A percentile compares a stretch with the other conserved stretches of the same genome.
phyloP scores from a whole-genome alignment of 2,329 filamentous ascomycete species.

The Thielaviopsis punctulata region DNA sequence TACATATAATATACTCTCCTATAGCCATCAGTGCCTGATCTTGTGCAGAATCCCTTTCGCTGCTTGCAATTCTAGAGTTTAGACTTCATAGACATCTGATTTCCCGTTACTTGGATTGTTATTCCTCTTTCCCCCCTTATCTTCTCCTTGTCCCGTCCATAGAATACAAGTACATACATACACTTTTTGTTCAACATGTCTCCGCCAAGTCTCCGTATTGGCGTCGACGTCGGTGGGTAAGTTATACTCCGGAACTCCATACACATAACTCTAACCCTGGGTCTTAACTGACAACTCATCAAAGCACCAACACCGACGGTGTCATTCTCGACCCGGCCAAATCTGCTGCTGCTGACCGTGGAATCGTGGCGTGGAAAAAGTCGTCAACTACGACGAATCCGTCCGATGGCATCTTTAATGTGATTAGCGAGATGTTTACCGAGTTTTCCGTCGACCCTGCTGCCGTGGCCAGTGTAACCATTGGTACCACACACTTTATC shows the following conservation, averaged over 20 bases:
- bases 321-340: constrained; percentile 29
- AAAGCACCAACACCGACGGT: constrained; percentile 35
- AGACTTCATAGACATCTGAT: too few relatives aligned
- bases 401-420: constrained; percentile 28
- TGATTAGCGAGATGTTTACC: constrained; percentile 27
- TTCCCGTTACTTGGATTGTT: background rate
- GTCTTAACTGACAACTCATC: background rate
- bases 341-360: background rate
- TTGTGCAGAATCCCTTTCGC: constrained; percentile 5
- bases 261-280: background rate
- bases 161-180: background rate
- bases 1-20: too few relatives aligned
- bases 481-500: constrained; percentile 40
- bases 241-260: background rate
- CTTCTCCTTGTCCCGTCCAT: background rate
- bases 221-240: constrained; percentile 23
- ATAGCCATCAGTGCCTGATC: background rate
- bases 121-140: background rate
- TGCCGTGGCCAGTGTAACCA: constrained; percentile 30
- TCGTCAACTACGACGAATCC: constrained; percentile 30
- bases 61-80: background rate
- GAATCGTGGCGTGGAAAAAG: constrained; percentile 22
- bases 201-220: constrained; percentile 19
- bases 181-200: constrained; percentile 5
- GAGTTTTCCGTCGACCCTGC: constrained; percentile 19